Conservation (phyloP, 2,329 filamentous ascomycete genomes). For the Graphiopsis chlorocephala region DNA sequence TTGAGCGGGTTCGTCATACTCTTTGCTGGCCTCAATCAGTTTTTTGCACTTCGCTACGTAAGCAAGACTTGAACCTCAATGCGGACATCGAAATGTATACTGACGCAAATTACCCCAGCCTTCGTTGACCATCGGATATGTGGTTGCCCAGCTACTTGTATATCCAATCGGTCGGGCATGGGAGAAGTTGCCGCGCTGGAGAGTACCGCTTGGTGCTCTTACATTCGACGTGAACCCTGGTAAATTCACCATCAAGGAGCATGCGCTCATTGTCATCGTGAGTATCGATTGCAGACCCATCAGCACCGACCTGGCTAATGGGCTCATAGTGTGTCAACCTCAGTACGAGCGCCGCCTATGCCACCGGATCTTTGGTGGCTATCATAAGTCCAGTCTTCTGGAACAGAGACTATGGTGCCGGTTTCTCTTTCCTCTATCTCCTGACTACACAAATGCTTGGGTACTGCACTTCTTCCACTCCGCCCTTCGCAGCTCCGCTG, state of each 20-base stretch:
- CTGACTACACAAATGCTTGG: not conserved
- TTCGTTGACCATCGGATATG: not conserved
- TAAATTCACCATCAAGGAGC: not conserved
- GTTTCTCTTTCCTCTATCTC: not conserved
- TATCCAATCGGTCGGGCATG: not conserved
- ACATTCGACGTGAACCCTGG: not conserved
- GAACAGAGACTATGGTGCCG: not conserved
- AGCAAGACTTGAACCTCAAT: not conserved
- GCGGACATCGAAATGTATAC: not conserved
- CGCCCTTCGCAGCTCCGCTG: not conserved
- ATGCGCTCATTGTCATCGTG: not conserved
- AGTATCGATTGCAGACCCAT: not conserved
- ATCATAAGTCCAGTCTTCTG: not conserved
- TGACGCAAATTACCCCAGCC: not conserved
- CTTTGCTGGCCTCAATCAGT: not conserved
- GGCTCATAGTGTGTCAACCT: not conserved
- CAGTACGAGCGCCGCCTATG: not conserved
- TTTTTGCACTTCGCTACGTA: not conserved
- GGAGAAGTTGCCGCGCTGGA: not conserved
- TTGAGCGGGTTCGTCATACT: not conserved
- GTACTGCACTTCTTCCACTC: not conserved
- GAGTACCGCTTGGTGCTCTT: not conserved
- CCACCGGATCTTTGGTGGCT: not conserved
- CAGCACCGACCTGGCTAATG: not conserved
- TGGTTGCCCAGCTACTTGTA: not conserved